Percentiles rank a stretch among this genome's conserved stretches.
phyloP scores from a whole-genome alignment of 2,329 filamentous ascomycete genomes.

The Hirsutella thompsonii region DNA sequence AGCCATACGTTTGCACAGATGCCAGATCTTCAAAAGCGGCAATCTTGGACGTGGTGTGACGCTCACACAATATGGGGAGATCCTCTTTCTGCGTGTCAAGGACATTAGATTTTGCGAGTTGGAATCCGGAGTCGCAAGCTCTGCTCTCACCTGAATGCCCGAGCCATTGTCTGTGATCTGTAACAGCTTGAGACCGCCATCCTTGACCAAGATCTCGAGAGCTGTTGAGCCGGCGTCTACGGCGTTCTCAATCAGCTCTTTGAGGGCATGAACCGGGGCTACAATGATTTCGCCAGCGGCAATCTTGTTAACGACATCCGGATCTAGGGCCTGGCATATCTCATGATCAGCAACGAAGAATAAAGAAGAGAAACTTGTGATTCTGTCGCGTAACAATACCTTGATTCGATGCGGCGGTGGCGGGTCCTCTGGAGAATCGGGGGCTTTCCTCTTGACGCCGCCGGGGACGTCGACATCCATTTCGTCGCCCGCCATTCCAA shows the following conservation, averaged over 20 bases:
- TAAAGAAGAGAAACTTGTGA: not conserved
- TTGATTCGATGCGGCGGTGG: conserved; percentile 35
- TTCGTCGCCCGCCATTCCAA: conserved; percentile 17
- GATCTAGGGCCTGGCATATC: conserved; percentile 59
- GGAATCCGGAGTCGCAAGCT: too few species aligned
- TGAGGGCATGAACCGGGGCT: conserved; percentile 87
- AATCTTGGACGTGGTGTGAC: conserved; percentile 94
- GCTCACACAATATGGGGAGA: conserved; percentile 79
- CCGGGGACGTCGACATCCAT: conserved; percentile 29
- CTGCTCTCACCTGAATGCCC: conserved; percentile 68
- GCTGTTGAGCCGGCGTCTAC: conserved; percentile 94
- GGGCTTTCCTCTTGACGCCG: conserved; percentile 38
- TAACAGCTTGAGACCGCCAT: conserved; percentile 85
- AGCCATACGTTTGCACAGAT: conserved; percentile 91
- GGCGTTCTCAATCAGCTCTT: conserved; percentile 93
- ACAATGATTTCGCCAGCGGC: conserved; percentile 97
- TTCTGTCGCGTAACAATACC: conserved; percentile 16
- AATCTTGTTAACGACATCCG: conserved; percentile 96
- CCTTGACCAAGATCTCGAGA: conserved; percentile 83
- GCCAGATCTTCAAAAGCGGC: conserved; percentile 85
- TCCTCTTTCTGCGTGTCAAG: conserved; percentile 98
- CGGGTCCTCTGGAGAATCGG: conserved; percentile 21
- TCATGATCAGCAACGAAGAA: not conserved
- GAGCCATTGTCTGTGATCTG: conserved; percentile 97
- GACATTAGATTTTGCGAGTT: too few species aligned